Conservation (phyloP, 306 rosid species). For the Rosa lucieae region DNA sequence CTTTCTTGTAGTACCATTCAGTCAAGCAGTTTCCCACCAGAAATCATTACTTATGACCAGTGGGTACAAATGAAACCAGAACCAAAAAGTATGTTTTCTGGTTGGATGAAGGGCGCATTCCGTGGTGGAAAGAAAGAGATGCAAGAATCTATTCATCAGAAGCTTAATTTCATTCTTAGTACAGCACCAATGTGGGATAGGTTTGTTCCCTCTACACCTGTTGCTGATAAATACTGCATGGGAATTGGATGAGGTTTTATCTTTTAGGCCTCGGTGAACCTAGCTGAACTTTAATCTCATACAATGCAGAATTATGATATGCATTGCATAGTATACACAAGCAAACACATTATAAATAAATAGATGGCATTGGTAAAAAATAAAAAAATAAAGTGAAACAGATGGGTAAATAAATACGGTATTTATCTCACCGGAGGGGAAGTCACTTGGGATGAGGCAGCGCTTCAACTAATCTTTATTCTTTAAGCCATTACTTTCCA, state of each 20-base stretch:
- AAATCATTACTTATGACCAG: slow-evolving; percentile 71
- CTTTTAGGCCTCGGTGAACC: not conserved
- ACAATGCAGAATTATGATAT: not conserved
- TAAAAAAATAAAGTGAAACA: not conserved
- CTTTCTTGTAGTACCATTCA: slow-evolving; percentile 53
- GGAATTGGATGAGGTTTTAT: not conserved
- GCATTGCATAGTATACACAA: not conserved
- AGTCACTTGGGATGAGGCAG: not conserved
- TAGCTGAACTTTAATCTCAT: not conserved
- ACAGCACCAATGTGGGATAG: slow-evolving; percentile 98
- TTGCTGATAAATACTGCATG: slow-evolving; percentile 14
- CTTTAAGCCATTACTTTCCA: not conserved
- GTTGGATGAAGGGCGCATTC: slow-evolving; percentile 76
- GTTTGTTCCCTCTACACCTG: slow-evolving; percentile 44
- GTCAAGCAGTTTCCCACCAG: slow-evolving; percentile 58
- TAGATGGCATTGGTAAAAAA: not conserved
- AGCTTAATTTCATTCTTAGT: slow-evolving; percentile 63
- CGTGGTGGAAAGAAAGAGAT: slow-evolving; percentile 63
- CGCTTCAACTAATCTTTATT: not conserved
- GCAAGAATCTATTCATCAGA: slow-evolving; percentile 59
- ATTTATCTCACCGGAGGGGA: not conserved
- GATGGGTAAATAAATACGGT: not conserved
- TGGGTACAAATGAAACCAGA: slow-evolving; percentile 74
- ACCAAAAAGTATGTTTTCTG: slow-evolving; percentile 46
- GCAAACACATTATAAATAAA: no score